Evolutionary conservation across 768 basidiomycete species (phyloP).

Genomic region (Suillus plorans): DNA sequence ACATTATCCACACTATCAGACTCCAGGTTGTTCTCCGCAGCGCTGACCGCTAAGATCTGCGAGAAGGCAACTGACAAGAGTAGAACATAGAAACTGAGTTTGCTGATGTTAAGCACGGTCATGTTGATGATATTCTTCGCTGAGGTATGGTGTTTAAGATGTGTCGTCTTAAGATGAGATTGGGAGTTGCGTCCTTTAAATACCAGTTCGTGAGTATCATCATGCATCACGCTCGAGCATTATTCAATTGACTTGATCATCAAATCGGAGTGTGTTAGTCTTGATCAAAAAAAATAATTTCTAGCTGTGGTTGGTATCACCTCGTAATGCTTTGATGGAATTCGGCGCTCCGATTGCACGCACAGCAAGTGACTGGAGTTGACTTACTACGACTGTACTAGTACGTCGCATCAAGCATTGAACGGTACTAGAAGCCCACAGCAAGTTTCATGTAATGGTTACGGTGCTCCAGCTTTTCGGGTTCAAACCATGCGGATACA

Average conservation of each 20-base stretch:
- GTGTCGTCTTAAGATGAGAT: not conserved
- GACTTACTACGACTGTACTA: not conserved
- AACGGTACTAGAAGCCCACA: not conserved
- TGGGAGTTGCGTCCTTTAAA: not conserved
- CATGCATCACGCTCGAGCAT: not conserved
- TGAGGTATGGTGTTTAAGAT: not conserved
- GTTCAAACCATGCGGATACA: not conserved
- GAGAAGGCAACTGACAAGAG: not conserved
- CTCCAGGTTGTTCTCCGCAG: not conserved
- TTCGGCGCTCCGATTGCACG: not conserved
- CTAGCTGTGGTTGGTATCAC: not conserved
- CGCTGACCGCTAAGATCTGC: not conserved
- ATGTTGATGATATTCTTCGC: not conserved
- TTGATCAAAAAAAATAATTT: not conserved
- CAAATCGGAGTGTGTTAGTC: not conserved
- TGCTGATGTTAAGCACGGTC: not conserved
- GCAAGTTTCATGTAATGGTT: not conserved
- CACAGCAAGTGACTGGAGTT: not conserved
- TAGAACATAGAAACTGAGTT: not conserved
- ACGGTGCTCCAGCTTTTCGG: not conserved
- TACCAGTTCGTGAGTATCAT: not conserved
- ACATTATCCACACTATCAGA: not conserved
- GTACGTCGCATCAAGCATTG: not conserved
- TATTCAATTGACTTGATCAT: not conserved
- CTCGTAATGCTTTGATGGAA: not conserved